Evolutionary conservation across 305 asterid species (phyloP), one percentile per base, ranked within the genome.

Genomic region (Fraxinus sp.): DNA sequence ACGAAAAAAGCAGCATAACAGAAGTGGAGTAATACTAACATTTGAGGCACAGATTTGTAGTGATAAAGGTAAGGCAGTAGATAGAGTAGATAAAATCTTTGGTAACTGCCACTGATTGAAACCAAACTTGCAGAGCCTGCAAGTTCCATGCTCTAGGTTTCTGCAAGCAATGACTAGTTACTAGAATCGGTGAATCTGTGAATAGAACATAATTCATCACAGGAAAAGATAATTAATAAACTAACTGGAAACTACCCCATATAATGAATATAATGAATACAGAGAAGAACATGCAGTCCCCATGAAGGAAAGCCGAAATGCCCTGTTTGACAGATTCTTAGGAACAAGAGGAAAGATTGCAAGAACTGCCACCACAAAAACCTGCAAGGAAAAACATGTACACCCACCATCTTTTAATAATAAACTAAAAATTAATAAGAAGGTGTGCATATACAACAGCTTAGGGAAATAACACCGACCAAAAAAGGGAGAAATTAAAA

Each of bases 131-230:
- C 90, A 95, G 86, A 41, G 97, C 98, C 81, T 90, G 94, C 88
- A 95, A 75, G 89, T 92, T 93, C 99, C 99, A 97, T 77, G 96
- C 98, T 89, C 98, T 89, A 11, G 99, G 99, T 92, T 90, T 92
- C 99, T 97, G 93, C 82, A 87, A 57, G 75, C 18, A 80, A 85
- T 32, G 20, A 26, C 43, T 13, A 62, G 84, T 82, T 73, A 49
- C 28, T 16, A 30, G 75, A 57, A 75, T 79, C 77, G 83, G 84
- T 80, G 36, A 83, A 37, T 79, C 77, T 83, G 84, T 80, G 36
- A 83, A 37, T 55, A 30, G 37, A 76, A 73, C 77, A 80, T n/a
- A 79, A 62, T 71, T 78, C 73, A 13, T 81, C 70, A 79, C 41
- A 71, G 66, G 18, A 13, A 64, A 68, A 30, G 9, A 22, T 46